These are phyloP conservation scores for Botrytis porri DNA, from an alignment of 2,329 filamentous ascomycete species.

Conservation along the genomic window DNA sequence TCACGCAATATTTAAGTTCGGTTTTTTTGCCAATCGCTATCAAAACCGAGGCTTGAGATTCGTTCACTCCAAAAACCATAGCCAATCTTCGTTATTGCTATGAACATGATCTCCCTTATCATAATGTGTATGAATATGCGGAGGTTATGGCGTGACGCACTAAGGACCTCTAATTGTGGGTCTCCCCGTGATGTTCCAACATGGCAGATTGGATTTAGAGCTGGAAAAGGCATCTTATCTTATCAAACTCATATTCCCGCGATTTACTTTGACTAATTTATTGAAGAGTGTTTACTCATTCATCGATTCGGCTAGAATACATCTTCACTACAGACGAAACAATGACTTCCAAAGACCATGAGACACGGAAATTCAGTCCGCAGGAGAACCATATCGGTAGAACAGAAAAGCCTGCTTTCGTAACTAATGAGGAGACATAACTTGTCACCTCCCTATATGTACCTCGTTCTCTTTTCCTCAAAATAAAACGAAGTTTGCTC, in stretches of 20 bases:
- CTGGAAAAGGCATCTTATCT: neutral
- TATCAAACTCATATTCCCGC: neutral
- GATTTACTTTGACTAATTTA: neutral
- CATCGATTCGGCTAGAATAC: neutral
- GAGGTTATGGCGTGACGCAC: constrained; percentile 10
- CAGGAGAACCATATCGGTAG: neutral
- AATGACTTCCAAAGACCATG: neutral
- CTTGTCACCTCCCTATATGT: neutral
- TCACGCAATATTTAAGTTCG: constrained; percentile 7
- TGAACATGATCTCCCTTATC: neutral
- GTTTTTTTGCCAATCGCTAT: neutral
- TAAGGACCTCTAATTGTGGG: constrained; percentile 6
- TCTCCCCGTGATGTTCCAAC: neutral
- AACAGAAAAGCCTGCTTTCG: neutral
- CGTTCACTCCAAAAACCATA: neutral
- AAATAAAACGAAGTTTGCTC: neutral
- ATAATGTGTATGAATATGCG: constrained; percentile 15
- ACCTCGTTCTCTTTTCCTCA: neutral
- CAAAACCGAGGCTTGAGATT: neutral
- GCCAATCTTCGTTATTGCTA: neutral
- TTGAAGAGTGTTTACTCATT: neutral
- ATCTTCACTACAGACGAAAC: neutral
- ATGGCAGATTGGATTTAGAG: neutral
- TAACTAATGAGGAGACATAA: neutral
- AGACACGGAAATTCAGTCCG: neutral